Conservation (phyloP, 805 yeast genomes). For the Yarrowia divulgata region DNA sequence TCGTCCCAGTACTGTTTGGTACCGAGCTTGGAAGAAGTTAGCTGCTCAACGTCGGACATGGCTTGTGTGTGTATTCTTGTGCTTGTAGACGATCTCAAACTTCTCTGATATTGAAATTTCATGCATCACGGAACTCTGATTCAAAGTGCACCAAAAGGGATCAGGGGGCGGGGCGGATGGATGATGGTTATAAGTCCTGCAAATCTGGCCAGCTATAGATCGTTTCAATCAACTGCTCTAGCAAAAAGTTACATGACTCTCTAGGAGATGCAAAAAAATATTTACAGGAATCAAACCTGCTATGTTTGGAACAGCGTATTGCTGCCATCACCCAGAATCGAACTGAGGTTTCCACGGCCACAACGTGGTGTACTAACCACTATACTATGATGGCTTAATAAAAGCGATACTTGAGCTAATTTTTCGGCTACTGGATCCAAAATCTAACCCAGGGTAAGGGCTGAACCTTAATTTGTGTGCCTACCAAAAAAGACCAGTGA, state of each 20-base stretch:
- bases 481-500: neutral
- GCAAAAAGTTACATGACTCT: no score
- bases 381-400: constrained; percentile 52
- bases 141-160: no score
- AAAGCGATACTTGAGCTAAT: neutral
- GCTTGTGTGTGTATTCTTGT: neutral
- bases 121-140: constrained; percentile 21
- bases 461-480: neutral
- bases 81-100: neutral
- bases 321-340: constrained; percentile 55
- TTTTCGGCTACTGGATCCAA: no score
- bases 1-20: constrained; percentile 71
- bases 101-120: constrained; percentile 23
- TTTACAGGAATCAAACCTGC: constrained; percentile 26
- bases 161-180: no score
- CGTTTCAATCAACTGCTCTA: no score
- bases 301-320: constrained; percentile 8
- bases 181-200: no score
- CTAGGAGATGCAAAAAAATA: neutral
- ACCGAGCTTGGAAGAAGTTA: constrained; percentile 35
- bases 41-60: constrained; percentile 39
- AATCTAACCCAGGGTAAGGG: neutral
- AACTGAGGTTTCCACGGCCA: constrained; percentile 55
- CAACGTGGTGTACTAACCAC: constrained; percentile 55
- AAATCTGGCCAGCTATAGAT: no score